Percentiles rank a stretch among this genome's conserved stretches.
phyloP scores from a whole-genome alignment of 805 yeast species.

The Myxozyma mucilagina region DNA sequence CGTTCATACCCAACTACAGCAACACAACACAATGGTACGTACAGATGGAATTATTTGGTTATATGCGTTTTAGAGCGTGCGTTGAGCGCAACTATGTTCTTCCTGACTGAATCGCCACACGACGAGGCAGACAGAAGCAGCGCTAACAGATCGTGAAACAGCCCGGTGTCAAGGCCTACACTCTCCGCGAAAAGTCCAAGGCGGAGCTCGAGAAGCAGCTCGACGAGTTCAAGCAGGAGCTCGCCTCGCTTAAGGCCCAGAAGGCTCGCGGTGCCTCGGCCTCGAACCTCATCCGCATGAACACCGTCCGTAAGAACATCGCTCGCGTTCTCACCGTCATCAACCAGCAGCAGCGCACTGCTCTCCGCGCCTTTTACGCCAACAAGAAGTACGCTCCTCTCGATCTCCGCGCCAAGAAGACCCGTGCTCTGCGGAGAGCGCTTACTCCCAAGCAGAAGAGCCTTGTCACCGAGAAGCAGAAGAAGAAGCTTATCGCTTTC shows the following conservation, averaged over 20 bases:
- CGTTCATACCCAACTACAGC: slow-evolving; percentile 1
- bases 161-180: slow-evolving; percentile 72
- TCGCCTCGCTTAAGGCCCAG: slow-evolving; percentile 94
- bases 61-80: not conserved
- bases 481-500: slow-evolving; percentile 91
- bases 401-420: slow-evolving; percentile 99
- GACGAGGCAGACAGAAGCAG: not conserved
- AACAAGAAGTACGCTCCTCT: slow-evolving; percentile 84
- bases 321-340: slow-evolving; percentile 97
- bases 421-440: slow-evolving; percentile 99
- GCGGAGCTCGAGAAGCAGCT: slow-evolving; percentile 93
- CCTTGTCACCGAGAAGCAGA: slow-evolving; percentile 81
- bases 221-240: slow-evolving; percentile 93
- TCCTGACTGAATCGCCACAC: not conserved
- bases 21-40: slow-evolving; percentile 12
- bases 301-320: slow-evolving; percentile 94
- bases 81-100: not conserved
- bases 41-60: not conserved
- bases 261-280: slow-evolving; percentile 82
- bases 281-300: slow-evolving; percentile 74
- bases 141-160: not conserved
- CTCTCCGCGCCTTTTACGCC: slow-evolving; percentile 93
- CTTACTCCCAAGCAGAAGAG: slow-evolving; percentile 84
- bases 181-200: slow-evolving; percentile 95
- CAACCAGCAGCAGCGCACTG: slow-evolving; percentile 94